Conservation (phyloP, 768 basidiomycete species). For the Tephrocybe sp. region DNA sequence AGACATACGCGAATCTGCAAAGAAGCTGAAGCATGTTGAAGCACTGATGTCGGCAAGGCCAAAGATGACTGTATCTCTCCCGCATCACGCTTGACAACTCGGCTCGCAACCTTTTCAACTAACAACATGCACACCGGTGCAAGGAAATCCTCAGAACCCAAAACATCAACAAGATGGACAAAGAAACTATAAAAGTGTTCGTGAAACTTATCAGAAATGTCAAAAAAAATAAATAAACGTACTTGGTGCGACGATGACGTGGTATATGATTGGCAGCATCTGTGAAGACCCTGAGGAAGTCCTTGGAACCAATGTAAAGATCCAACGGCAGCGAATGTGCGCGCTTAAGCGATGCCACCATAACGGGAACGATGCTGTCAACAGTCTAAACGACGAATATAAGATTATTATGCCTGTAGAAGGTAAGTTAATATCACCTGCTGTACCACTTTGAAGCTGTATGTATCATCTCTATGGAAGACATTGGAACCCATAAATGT, state of each 20-base stretch:
- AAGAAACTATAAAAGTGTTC: constrained; percentile 65
- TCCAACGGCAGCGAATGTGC: constrained; percentile 53
- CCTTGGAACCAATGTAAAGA: constrained; percentile 68
- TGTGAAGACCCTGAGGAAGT: constrained; percentile 89
- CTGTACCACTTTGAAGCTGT: constrained; percentile 94
- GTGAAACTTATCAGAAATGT: background rate
- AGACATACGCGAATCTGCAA: constrained; percentile 54
- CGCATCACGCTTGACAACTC: constrained; percentile 59
- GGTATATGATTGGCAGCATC: constrained; percentile 93
- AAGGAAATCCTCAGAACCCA: constrained; percentile 81
- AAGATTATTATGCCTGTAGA: background rate
- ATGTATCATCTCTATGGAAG: constrained; percentile 93
- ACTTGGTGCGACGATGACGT: constrained; percentile 90
- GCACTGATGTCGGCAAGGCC: constrained; percentile 63
- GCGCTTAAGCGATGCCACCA: constrained; percentile 76
- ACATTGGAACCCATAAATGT: constrained; percentile 99
- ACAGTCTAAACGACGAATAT: constrained; percentile 62
- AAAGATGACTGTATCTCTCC: constrained; percentile 63
- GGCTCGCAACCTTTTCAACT: constrained; percentile 73
- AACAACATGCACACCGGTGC: constrained; percentile 83
- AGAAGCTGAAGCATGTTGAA: constrained; percentile 52
- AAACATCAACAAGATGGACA: constrained; percentile 77
- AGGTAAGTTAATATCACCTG: constrained; percentile 48
- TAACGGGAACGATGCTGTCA: constrained; percentile 90
- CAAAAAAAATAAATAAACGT: constrained; percentile 22